Evolutionary conservation across 768 basidiomycete genomes (phyloP), one percentile per base, ranked within the genome.

Genomic region (Hericium erinaceus): DNA sequence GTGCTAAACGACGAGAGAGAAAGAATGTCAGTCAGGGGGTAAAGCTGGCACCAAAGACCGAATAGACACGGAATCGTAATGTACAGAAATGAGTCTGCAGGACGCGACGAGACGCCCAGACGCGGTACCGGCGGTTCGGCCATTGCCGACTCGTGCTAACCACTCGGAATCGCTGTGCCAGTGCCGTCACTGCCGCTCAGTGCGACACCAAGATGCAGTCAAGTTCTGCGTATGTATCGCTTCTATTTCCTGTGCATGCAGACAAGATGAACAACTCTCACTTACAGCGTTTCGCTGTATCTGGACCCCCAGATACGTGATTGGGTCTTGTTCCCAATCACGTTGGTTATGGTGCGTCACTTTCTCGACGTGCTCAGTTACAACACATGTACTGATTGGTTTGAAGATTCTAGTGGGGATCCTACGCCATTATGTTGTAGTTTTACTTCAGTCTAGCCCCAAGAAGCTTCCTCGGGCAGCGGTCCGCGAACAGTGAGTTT

Each of bases 261-360:
- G 11, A 74, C 55, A 8, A 33, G 63, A 49, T 1, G 15, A 54
- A 10, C 65, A 55, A 9, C 66, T 24, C 24, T 61, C 60, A 39
- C 64, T 64, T 22, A n/a, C 48, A 64, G 68, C 41, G 68, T 70
- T 52, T 80, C 82, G 20, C 69, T 86, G 28, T 86, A 93, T 72
- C 84, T 98, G 51, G 94, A 98, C 75, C 95, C 94, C 46, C 91
- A 94, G 73, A 98, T 98, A 70, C 84, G 94, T 64, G 92, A 89
- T 68, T 91, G 87, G 89, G 85, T 98, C 48, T 73, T 98, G 58
- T 93, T 98, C 73, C 95, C 95, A 55, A 97, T 98, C 73, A 98
- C 94, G 54, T 76, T 97, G 60, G 93, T 98, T 68, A 97, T 97
- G 94, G 95, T 92, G 61, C 65, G 82, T 73, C 60, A 8, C 60